phyloP scores from a whole-genome alignment of 106 monocot genomes.

The Phalaenopsis equestris region DNA sequence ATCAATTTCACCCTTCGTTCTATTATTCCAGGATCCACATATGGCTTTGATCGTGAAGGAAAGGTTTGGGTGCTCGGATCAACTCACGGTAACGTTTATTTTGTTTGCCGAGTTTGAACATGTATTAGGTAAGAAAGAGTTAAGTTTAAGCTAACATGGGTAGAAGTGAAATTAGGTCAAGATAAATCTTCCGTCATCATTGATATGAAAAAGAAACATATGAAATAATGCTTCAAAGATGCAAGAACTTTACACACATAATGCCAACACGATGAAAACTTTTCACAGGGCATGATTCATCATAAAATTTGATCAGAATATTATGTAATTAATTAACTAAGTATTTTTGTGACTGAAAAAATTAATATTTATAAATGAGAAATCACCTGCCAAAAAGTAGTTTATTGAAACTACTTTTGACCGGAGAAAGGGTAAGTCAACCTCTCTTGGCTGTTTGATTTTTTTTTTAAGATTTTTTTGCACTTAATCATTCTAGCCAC shows the following conservation, averaged over 20 bases:
- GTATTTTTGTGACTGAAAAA: background rate
- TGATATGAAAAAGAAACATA: background rate
- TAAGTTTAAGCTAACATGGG: background rate
- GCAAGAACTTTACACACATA: background rate
- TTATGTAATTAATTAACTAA: background rate
- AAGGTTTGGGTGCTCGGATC: constrained; percentile 48
- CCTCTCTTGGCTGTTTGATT: background rate
- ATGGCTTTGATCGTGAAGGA: constrained; percentile 70
- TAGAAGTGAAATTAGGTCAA: background rate
- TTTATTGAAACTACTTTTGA: background rate
- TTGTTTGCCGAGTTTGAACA: background rate
- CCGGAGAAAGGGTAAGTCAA: background rate
- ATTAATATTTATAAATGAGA: background rate
- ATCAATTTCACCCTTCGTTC: background rate
- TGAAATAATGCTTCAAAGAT: background rate
- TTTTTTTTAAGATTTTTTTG: background rate
- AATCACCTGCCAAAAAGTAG: background rate
- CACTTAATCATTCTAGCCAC: background rate
- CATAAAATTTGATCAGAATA: background rate
- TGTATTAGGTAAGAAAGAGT: background rate
- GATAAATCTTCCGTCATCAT: background rate
- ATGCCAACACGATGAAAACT: background rate
- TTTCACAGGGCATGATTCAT: background rate
- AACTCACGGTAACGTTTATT: constrained; percentile 46
- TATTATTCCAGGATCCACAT: constrained; percentile 56